A percentile compares a stretch with the other conserved stretches of the same genome.
These are phyloP conservation scores for Malania oleifera DNA, from an alignment of 164 flowering plant species.

Conservation along the genomic window DNA sequence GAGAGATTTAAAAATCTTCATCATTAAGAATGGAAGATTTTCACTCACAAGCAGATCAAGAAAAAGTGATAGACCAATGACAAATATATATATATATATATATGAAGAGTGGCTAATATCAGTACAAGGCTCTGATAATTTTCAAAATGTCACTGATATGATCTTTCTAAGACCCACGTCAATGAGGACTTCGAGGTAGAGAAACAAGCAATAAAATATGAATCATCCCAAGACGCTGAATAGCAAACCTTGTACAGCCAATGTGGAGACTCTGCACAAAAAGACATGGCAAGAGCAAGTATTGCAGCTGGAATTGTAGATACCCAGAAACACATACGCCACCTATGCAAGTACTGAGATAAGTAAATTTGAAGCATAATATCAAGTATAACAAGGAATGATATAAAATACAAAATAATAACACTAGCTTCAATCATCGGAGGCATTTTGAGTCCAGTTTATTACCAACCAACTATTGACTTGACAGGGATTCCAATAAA, in stretches of 20 bases:
- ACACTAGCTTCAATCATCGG: background rate
- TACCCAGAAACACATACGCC: constrained; percentile 95
- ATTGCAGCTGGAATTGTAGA: constrained; percentile 79
- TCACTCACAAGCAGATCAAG: too few relatives aligned
- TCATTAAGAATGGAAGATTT: too few relatives aligned
- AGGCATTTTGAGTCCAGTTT: background rate
- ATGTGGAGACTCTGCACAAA: constrained; percentile 89
- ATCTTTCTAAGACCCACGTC: too few relatives aligned
- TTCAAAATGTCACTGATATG: too few relatives aligned
- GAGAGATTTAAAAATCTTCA: too few relatives aligned
- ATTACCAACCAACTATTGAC: constrained; percentile 71
- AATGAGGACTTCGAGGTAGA: too few relatives aligned
- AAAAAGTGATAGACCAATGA: too few relatives aligned
- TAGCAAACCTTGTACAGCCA: constrained; percentile 84
- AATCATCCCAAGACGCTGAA: background rate
- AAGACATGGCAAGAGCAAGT: constrained; percentile 68
- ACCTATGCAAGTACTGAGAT: constrained; percentile 40
- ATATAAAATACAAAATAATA: background rate
- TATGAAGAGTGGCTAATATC: too few relatives aligned
- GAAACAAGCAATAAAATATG: background rate
- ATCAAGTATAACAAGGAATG: background rate
- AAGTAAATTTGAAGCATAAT: background rate
- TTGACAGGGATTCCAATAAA: constrained; percentile 85
- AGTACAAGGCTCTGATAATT: too few relatives aligned
- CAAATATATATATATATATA: too few relatives aligned